Percentiles rank a stretch among this genome's conserved stretches.
Conservation (phyloP, 2,329 filamentous ascomycete genomes). For the Monosporascus sp. region DNA sequence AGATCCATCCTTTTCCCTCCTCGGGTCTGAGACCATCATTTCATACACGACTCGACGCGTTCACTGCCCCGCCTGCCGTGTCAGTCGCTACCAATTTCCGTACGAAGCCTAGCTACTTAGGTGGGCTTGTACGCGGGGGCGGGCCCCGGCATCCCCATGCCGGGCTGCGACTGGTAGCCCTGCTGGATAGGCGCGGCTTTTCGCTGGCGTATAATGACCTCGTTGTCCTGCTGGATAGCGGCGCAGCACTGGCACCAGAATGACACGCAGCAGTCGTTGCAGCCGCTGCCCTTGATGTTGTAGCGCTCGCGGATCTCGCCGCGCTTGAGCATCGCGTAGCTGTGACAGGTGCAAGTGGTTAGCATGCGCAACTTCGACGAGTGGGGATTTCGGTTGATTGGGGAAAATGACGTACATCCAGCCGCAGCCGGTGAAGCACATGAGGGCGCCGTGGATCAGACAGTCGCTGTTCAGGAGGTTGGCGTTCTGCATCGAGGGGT, state of each 20-base stretch:
- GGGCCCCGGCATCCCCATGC: constrained; percentile 24
- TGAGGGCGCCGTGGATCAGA: constrained; percentile 20
- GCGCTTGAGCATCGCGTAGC: constrained; percentile 39
- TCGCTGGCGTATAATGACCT: constrained; percentile 25
- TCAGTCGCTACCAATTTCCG: too few species aligned
- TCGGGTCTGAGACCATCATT: too few species aligned
- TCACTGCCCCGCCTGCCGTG: too few species aligned
- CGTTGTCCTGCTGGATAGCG: constrained; percentile 42
- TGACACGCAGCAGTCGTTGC: constrained; percentile 35
- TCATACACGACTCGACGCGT: too few species aligned
- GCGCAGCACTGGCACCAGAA: constrained; percentile 43
- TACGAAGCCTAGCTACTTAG: not conserved
- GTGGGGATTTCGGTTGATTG: not conserved
- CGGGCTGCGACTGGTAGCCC: constrained; percentile 26
- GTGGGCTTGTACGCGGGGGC: constrained; percentile 14
- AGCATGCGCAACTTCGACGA: not conserved
- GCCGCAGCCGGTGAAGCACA: constrained; percentile 22
- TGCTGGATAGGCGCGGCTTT: constrained; percentile 17
- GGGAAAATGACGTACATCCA: constrained; percentile 22
- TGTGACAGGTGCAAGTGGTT: constrained; percentile 25
- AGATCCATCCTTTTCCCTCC: too few species aligned
- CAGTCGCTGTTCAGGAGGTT: constrained; percentile 25
- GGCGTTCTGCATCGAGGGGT: constrained; percentile 23
- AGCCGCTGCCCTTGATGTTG: constrained; percentile 37
- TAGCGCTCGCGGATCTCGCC: constrained; percentile 37